Evolutionary conservation across 2,329 filamentous ascomycete genomes (phyloP), one percentile per base, ranked within the genome.

Genomic region (Aspergillus versicolor): DNA sequence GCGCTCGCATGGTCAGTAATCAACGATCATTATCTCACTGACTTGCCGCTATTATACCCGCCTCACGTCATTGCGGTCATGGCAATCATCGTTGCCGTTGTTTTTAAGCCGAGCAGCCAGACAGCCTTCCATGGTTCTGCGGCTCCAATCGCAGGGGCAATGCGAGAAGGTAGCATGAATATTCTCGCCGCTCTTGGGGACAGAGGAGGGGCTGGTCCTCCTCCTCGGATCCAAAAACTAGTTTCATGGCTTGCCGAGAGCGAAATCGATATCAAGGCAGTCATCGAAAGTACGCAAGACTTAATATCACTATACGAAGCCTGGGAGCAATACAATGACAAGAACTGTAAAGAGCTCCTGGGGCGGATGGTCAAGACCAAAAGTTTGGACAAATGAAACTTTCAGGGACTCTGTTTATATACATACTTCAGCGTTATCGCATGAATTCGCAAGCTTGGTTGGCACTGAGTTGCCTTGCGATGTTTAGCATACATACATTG

Each of bases 21-120:
- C 70, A 97, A 96, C 75, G 92, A 97, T 72, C 89, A 91, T 71
- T 96, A 91, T 77, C 88, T 95, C 75, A 96, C 92, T 7, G 92
- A 97, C 70, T 80, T 96, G n/a, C 90, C 91, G 2, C 80, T 97
- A 13, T 81, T 95, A 0, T 89, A 92, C 68, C 82, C 92, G 12
- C 92, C 92, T n/a, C 91, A 96, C 67, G 82, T 91, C 48, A 87
- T 96, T 55, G 91, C 91, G n/a, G 84, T 96, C 41, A 92, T 91
- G 34, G 89, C 91, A 6, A 88, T 96, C 58, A 84, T 96, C 56
- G 81, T 96, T 6, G 88, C 91, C 1, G 83, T 96, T n/a, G 89
- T 94, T 4, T 83, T 96, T 38, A 86, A 90, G 53, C 90, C 90
- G 6, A 53, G 54, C 0, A 81, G 82, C 8, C 80, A 84, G 47